Base-by-base conservation (phyloP, 345 rosid genomes). In the Salix purpurea region DNA sequence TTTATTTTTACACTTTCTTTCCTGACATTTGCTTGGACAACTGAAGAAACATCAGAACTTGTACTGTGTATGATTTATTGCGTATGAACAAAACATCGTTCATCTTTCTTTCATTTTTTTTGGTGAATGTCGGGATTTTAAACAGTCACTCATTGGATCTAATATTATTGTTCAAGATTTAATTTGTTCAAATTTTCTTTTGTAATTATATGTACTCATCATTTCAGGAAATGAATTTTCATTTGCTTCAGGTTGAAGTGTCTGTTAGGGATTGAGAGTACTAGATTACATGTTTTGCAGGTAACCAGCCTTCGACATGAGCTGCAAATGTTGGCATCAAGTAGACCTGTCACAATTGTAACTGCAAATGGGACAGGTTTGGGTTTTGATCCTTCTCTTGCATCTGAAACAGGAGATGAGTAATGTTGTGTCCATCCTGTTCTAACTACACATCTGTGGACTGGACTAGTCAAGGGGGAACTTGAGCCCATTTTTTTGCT, bases 281-380 rank as follows among this genome's bases (percentile, higher is more conserved):
- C 28, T 58, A 24, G 6, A 56, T 71, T 15, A 39, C 74, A 58
- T 58, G 64, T 36, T 83, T 42, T 80, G 32, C 83, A 96, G 99
- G 97, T 96, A 70, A 81, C 84, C 79, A 91, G 84, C 77, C 83
- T 94, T 32, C 88, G 93, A 71, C 81, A 88, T 85, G 94, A 96
- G 82, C 86, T 94, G 84, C 88, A 84, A 79, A 68, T 84, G 66
- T 72, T 96, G 78, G 76, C 89, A 30, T 83, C 92, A 71, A 89
- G 76, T 56, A 84, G 92, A 80, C 83, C 94, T 75, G 70, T 96
- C 75, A 92, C 93, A 15, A 89, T 96, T 72, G 84, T 94, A 72
- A 90, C 97, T 76, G 76, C 90, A 67, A 83, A 77, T 74, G 91
- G 94, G 81, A 76, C 87, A 91, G 95, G 98, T 96, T 60, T 73